Percentiles rank a stretch among this genome's conserved stretches.
phyloP scores from a whole-genome alignment of 1,284 basidiomycete species.

The Ganoderma boninense region DNA sequence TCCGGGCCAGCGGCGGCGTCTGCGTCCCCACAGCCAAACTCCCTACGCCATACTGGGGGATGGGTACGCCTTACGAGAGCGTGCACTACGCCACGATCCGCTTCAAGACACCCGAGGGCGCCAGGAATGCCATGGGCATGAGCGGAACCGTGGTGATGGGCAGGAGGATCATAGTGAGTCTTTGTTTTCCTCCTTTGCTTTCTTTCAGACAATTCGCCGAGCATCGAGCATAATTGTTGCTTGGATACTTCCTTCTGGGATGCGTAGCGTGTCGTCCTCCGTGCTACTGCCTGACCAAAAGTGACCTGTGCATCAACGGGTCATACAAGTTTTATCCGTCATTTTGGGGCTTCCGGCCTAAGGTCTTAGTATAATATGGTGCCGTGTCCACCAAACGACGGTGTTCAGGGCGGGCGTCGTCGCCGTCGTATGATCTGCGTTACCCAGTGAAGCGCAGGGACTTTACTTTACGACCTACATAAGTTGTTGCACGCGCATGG shows the following conservation, averaged over 20 bases:
- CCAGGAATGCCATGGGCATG: constrained; percentile 51
- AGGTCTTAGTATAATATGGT: no score
- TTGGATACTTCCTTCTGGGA: neutral
- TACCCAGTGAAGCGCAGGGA: no score
- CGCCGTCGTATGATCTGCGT: no score
- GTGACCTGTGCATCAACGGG: neutral
- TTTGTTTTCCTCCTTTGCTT: constrained; percentile 40
- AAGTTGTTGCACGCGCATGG: no score
- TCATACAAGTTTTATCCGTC: neutral
- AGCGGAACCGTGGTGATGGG: constrained; percentile 49
- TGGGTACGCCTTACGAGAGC: constrained; percentile 42
- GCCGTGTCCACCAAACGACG: no score
- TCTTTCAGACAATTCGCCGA: neutral
- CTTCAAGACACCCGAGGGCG: constrained; percentile 48
- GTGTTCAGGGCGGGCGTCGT: no score
- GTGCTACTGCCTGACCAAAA: neutral
- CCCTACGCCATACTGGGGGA: constrained; percentile 21
- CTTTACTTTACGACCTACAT: no score
- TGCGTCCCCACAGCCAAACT: constrained; percentile 42
- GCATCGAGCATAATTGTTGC: neutral
- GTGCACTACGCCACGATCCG: constrained; percentile 60
- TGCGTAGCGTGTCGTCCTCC: neutral
- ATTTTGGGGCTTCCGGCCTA: neutral
- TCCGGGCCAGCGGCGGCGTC: constrained; percentile 57
- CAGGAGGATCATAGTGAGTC: constrained; percentile 51